Evolutionary conservation across 2,329 filamentous ascomycete genomes (phyloP), one percentile per base, ranked within the genome.

Genomic region (Arachnopeziza araneosa): DNA sequence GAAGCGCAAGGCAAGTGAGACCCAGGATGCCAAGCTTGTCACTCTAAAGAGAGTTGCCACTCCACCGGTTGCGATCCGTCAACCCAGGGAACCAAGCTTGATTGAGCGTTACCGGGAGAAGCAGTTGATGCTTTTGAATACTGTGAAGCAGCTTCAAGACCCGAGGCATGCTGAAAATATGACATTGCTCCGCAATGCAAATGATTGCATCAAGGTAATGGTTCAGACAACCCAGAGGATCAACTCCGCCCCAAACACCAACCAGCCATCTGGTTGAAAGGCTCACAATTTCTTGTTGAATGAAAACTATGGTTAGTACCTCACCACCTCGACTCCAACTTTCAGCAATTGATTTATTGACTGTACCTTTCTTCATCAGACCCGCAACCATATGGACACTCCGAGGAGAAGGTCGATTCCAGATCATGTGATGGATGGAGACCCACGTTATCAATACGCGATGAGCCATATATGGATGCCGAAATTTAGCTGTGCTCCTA

Each of bases 1-100:
- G 61, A 72, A 72, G 63, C 68, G 70, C 59, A 71, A 72, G 66
- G 62, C 65, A 55, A 66, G 67, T 63, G 65, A 69, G 19, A 66
- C 52, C 48, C 54, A 51, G 36, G 67, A 71, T 23, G 48, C 62
- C 52, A 59, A 61, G 48, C n/a, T 50, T 56, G 52, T 60, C 48
- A 55, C 60, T 54, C 36, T 59, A 22, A 71, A 70, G 64, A 69
- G 66, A 57, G 56, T 65, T 56, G 56, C 64, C 44, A 66, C 65
- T 17, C 67, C 67, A 30, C 64, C 64, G 14, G 65, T 64, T 53
- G 65, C 68, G n/a, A 55, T 62, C 24, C 60, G 52, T 55, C 61
- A 63, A 32, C 66, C 63, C 32, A 64, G 66, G 60, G 68, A 70
- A 52, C 68, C 68, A 26, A 69, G 62, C 54, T 57, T 68, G 51